Conservation (phyloP, 2,329 filamentous ascomycete species). For the Neophaeococcomyces aloes region DNA sequence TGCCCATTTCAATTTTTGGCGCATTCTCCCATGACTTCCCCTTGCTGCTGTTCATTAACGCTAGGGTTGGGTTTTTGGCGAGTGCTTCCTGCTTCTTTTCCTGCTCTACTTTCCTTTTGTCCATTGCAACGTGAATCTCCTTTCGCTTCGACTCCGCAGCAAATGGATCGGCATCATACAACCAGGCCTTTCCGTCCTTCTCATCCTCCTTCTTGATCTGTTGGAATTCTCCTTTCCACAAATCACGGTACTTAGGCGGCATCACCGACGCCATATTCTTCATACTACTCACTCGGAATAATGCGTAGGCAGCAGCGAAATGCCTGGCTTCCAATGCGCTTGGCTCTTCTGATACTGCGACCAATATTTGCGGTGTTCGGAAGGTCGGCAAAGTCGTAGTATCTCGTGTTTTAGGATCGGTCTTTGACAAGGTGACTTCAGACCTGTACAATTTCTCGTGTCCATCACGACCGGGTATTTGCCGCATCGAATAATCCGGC, state of each 20-base stretch:
- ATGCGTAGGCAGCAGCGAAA: conserved; percentile 80
- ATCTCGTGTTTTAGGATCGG: conserved; percentile 74
- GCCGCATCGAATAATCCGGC: conserved; percentile 77
- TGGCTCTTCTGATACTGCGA: conserved; percentile 62
- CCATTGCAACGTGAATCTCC: conserved; percentile 65
- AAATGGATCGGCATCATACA: conserved; percentile 95
- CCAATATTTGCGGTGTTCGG: conserved; percentile 65
- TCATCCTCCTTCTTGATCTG: conserved; percentile 71
- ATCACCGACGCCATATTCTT: conserved; percentile 92
- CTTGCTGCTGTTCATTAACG: conserved; percentile 31
- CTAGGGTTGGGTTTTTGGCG: conserved; percentile 23
- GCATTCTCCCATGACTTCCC: conserved; percentile 67
- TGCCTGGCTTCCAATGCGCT: conserved; percentile 85
- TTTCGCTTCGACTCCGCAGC: conserved; percentile 60
- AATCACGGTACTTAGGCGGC: conserved; percentile 74
- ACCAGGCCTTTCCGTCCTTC: conserved; percentile 66
- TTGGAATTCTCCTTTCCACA: conserved; percentile 85
- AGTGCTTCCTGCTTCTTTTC: conserved; percentile 37
- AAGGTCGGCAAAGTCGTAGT: conserved; percentile 66
- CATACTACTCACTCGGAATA: conserved; percentile 89
- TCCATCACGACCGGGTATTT: conserved; percentile 33
- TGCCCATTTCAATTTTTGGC: conserved; percentile 88
- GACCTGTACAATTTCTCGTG: conserved; percentile 54
- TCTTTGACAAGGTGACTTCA: conserved; percentile 63
- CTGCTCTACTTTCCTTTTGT: conserved; percentile 68